These are phyloP conservation scores for Sphaerobolus stellatus DNA, from an alignment of 1,284 basidiomycete genomes.

Conservation along the genomic window DNA sequence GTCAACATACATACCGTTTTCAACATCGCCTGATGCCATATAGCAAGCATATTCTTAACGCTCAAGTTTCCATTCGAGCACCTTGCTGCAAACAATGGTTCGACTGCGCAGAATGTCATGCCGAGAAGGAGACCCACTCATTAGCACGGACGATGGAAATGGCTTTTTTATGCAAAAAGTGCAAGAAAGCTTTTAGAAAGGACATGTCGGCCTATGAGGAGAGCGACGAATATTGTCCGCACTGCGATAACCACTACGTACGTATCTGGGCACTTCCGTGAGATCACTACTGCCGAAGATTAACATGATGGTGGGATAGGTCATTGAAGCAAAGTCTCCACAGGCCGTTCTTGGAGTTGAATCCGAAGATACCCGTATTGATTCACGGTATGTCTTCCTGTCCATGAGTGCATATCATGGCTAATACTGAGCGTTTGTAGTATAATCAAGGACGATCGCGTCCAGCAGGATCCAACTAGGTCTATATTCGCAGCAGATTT, in stretches of 20 bases:
- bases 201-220: conserved; percentile 91
- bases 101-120: conserved; percentile 95
- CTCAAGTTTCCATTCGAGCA: conserved; percentile 89
- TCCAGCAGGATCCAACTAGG: conserved; percentile 48
- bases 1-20: neutral
- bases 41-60: conserved; percentile 92
- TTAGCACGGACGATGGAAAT: conserved; percentile 85
- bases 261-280: no score
- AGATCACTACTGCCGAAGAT: no score
- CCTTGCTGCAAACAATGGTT: conserved; percentile 96
- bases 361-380: conserved; percentile 86
- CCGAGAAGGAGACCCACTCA: conserved; percentile 74
- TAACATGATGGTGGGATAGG: no score
- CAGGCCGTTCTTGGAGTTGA: conserved; percentile 84
- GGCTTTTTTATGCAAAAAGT: conserved; percentile 96
- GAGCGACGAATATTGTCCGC: conserved; percentile 96
- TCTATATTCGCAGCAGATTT: conserved; percentile 49
- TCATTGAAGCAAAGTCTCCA: conserved; percentile 91
- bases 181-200: conserved; percentile 95
- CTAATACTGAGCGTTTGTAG: conserved; percentile 32
- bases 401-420: neutral
- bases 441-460: conserved; percentile 71
- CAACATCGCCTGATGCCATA: neutral
- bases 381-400: conserved; percentile 64
- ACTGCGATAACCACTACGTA: conserved; percentile 98